A percentile compares a stretch with the other conserved stretches of the same genome.
Conservation (phyloP, 176 grass and related monocot species). For the Stipa capillata region DNA sequence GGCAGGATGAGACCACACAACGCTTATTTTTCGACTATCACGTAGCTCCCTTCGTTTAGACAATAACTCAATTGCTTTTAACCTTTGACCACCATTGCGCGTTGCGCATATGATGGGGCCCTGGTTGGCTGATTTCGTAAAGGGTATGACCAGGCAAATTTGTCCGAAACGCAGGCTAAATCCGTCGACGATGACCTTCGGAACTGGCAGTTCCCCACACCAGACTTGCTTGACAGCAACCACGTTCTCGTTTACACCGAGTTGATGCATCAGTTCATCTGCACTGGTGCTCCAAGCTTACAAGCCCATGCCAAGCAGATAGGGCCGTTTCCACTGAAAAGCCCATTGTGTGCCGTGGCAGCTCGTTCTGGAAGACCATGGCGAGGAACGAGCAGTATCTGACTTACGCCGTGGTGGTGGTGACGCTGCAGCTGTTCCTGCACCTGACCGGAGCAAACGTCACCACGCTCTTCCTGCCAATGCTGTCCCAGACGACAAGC, state of each 20-base stretch:
- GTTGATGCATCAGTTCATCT: neutral
- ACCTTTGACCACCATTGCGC: too few species aligned
- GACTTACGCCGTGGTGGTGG: neutral
- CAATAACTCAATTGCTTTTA: too few species aligned
- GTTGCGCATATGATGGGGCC: too few species aligned
- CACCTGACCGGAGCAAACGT: neutral
- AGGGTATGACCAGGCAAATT: too few species aligned
- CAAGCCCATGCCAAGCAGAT: neutral
- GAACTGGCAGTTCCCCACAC: neutral
- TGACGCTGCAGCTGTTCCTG: conserved; percentile 23
- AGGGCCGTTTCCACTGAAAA: too few species aligned
- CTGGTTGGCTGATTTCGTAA: too few species aligned
- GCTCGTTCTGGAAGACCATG: neutral
- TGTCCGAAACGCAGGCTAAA: neutral
- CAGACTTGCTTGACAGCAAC: neutral
- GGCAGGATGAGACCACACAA: too few species aligned
- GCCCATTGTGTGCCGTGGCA: too few species aligned
- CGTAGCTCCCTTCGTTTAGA: too few species aligned
- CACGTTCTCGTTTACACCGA: neutral
- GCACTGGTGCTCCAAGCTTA: neutral
- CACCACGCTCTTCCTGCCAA: conserved; percentile 7
- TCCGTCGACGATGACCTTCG: neutral
- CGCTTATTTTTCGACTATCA: too few species aligned
- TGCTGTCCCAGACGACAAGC: neutral
- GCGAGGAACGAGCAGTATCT: neutral